phyloP scores from a whole-genome alignment of 1,284 basidiomycete genomes.

The Xanthoconium separans region DNA sequence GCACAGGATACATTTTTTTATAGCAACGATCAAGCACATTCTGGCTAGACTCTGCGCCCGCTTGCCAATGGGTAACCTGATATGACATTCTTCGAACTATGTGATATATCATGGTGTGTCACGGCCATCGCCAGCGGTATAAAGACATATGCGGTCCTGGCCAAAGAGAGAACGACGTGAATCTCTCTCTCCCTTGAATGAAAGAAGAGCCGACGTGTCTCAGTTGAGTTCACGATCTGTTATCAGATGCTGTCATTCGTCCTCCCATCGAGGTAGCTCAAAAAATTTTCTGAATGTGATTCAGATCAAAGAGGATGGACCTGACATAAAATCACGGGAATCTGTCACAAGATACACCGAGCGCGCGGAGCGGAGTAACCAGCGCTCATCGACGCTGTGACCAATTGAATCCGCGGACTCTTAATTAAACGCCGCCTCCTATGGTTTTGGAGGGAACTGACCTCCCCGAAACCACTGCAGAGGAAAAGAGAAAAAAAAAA shows the following conservation, averaged over 20 bases:
- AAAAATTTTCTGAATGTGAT: neutral
- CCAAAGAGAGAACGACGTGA: neutral
- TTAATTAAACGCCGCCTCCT: constrained; percentile 12
- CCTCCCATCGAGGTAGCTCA: constrained; percentile 7
- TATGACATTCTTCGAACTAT: constrained; percentile 13
- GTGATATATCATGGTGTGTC: constrained; percentile 4
- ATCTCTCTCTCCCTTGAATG: no score
- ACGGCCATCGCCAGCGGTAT: neutral
- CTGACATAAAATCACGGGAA: neutral
- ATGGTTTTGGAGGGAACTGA: neutral
- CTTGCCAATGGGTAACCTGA: constrained; percentile 4
- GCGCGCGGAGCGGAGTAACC: constrained; percentile 5
- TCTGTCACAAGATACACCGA: constrained; percentile 1
- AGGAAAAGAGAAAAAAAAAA: neutral
- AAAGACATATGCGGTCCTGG: constrained; percentile 3
- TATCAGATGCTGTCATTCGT: constrained; percentile 9
- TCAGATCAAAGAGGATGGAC: neutral
- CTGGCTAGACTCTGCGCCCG: constrained; percentile 10
- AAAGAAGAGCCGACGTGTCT: constrained; percentile 1
- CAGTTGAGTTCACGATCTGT: neutral
- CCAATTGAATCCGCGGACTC: constrained; percentile 26
- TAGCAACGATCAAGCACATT: neutral
- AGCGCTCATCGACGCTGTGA: neutral
- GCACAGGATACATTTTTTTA: constrained; percentile 13
- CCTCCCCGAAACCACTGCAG: neutral